Evolutionary conservation across 441 rosid genomes (phyloP).

Genomic region (Capsella rubella): DNA sequence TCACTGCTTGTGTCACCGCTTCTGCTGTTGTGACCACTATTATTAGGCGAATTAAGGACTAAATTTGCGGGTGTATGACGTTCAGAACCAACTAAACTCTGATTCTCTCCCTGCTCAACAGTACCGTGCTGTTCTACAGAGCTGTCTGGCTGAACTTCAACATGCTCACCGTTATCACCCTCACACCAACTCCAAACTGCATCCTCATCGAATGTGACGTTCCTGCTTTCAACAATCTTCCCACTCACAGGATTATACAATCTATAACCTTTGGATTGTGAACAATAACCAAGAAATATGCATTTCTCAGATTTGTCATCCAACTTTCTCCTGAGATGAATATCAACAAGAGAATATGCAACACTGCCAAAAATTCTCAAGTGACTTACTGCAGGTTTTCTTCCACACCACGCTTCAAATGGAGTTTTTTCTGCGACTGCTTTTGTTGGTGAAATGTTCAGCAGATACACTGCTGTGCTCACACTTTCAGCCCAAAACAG

Average conservation of each 20-base stretch:
- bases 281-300: neutral
- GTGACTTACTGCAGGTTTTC: conserved; percentile 5
- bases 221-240: neutral
- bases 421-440: neutral
- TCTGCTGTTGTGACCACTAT: neutral
- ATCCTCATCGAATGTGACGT: no score
- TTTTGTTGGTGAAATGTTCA: conserved; percentile 1
- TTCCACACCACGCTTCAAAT: conserved; percentile 24
- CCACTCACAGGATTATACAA: conserved; percentile 10
- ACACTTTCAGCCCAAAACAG: neutral
- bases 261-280: conserved; percentile 10
- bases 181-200: neutral
- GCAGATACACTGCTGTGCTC: neutral
- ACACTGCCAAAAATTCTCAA: conserved; percentile 26
- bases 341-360: neutral
- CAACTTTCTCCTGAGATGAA: neutral
- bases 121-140: no score
- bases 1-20: neutral
- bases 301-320: conserved; percentile 8
- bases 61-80: neutral
- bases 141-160: neutral
- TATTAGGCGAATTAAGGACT: neutral
- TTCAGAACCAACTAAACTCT: neutral
- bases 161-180: neutral
- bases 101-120: no score